Percentiles rank a stretch among this genome's conserved stretches.
phyloP scores from a whole-genome alignment of 2,329 filamentous ascomycete species.

The Salinomyces thailandicus region DNA sequence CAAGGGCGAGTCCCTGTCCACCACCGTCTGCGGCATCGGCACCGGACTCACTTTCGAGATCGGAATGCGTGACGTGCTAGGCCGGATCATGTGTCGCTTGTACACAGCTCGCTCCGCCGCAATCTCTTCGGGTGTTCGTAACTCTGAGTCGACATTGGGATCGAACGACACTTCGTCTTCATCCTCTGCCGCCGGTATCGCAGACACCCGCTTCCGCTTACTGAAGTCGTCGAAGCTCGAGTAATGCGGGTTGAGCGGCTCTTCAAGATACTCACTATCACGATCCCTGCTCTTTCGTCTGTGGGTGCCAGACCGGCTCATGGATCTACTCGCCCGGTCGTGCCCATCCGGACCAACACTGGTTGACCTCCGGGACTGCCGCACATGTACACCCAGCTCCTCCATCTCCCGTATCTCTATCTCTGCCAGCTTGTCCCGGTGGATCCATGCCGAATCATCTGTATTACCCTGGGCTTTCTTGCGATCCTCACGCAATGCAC shows the following conservation, averaged over 20 bases:
- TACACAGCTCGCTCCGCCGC: conserved; percentile 42
- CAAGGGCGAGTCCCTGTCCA: conserved; percentile 63
- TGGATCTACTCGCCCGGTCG: conserved; percentile 15
- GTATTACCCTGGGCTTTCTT: conserved; percentile 4
- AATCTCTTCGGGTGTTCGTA: conserved; percentile 68
- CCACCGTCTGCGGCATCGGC: conserved; percentile 59
- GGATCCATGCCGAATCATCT: conserved; percentile 70
- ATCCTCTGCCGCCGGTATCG: conserved; percentile 30
- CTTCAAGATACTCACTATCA: conserved; percentile 12
- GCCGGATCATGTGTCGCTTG: conserved; percentile 34
- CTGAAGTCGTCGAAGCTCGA: conserved; percentile 10
- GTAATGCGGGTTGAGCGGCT: conserved; percentile 9
- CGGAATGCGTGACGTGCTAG: conserved; percentile 68
- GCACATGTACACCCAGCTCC: conserved; percentile 59
- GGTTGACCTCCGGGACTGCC: conserved; percentile 43
- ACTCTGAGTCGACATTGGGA: conserved; percentile 52
- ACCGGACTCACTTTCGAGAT: conserved; percentile 69
- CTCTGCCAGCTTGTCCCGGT: conserved; percentile 69
- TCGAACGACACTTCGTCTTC: conserved; percentile 32
- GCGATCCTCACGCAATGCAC: conserved; percentile 14
- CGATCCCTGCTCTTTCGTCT: conserved; percentile 17
- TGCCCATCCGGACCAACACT: conserved; percentile 27
- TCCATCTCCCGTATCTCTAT: conserved; percentile 75
- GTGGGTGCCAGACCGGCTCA: conserved; percentile 17
- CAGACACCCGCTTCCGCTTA: conserved; percentile 16